Evolutionary conservation across 345 rosid species (phyloP), one percentile per base, ranked within the genome.

Genomic region (Populus euphratica): DNA sequence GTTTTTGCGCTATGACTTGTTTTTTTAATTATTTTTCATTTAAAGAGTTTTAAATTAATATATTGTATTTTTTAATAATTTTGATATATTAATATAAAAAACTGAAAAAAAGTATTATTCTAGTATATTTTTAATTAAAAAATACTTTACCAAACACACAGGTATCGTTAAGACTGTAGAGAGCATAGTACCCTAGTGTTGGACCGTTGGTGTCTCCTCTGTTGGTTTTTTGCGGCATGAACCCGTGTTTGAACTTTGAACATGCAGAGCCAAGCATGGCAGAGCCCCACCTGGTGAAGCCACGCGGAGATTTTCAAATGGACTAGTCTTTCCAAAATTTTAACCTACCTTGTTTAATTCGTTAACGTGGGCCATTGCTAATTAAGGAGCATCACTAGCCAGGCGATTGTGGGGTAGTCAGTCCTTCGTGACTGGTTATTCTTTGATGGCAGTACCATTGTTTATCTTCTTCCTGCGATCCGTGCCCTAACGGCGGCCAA

Each of bases 351-450:
- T 21, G 65, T 74, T 52, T 44, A 79, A 65, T 49, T 61, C 56
- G 21, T 43, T 39, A 11, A 38, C 9, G 67, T 81, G 80, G 81
- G 49, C 39, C 84, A 81, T n/a, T 2, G 6, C 5, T 66, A 33
- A 33, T 33, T 33, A n/a, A 31, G 78, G 75, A 71, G 71, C 56
- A 64, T 65, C 68, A 65, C 43, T 67, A 13, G 68, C 79, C 85
- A 81, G 79, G 81, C 79, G 81, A 81, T 74, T 77, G 83, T 79
- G 79, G 87, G 85, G 39, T n/a, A 33, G 12, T 47, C 25, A 33
- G 12, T 47, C 25, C 9, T 29, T 74, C 38, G 29, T 33, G 38
- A 65, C 21, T 16, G 50, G 76, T 36, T 75, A 54, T 74, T 78
- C 49, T 44, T 67, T 14, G 12, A 52, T 74, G 13, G 13, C 41